A percentile compares a stretch with the other conserved stretches of the same genome.
Conservation (phyloP, 176 grass and related monocot genomes). For the Neostapfia colusana region DNA sequence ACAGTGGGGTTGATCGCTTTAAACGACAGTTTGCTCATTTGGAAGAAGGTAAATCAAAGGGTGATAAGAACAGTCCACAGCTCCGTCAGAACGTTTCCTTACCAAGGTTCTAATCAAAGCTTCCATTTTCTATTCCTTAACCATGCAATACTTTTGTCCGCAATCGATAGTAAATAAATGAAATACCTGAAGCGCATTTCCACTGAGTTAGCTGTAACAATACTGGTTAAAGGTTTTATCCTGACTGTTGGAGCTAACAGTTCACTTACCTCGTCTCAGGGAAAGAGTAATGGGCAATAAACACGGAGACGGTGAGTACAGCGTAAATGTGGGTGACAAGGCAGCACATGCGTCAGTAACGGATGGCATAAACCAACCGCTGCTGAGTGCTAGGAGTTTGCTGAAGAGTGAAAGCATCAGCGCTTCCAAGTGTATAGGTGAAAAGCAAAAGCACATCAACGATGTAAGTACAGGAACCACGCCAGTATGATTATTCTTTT, state of each 20-base stretch:
- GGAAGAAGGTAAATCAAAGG: conserved; percentile 78
- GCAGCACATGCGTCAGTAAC: conserved; percentile 59
- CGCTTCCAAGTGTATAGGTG: conserved; percentile 92
- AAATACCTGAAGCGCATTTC: conserved; percentile 3
- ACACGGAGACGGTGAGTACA: conserved; percentile 47
- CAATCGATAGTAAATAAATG: conserved; percentile 9
- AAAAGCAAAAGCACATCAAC: conserved; percentile 63
- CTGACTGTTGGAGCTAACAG: conserved; percentile 24
- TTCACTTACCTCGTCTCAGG: conserved; percentile 48
- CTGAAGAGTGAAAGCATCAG: conserved; percentile 97
- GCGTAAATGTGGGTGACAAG: conserved; percentile 48
- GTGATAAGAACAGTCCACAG: conserved; percentile 69
- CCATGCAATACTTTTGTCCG: not conserved
- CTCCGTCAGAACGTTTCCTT: conserved; percentile 85
- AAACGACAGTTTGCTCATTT: conserved; percentile 97
- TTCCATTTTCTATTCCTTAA: conserved; percentile 12
- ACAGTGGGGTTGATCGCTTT: conserved; percentile 96
- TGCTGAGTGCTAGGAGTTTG: conserved; percentile 70
- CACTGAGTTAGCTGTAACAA: not conserved
- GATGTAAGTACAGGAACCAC: conserved; percentile 65
- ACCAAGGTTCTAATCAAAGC: conserved; percentile 57
- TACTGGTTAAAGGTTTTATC: not conserved
- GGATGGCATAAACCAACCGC: conserved; percentile 65
- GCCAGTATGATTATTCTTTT: not conserved
- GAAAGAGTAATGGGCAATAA: conserved; percentile 75